Conservation (phyloP, 1,139 yeast species). For the Blastobotrys ciferrii region DNA sequence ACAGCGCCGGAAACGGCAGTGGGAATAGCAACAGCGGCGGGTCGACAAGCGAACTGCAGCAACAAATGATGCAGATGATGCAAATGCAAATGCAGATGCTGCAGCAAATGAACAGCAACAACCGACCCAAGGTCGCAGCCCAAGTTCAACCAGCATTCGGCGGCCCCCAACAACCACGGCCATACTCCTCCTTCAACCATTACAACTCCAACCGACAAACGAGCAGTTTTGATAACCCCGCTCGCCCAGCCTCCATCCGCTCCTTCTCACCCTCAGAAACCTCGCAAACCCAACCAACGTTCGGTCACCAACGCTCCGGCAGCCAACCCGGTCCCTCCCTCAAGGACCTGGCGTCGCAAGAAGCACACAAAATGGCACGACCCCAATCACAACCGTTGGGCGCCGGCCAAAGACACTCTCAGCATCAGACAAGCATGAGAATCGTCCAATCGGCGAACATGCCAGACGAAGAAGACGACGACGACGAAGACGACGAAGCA, state of each 20-base stretch:
- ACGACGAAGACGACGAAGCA: slow-evolving; percentile 37
- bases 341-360: slow-evolving; percentile 17
- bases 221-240: slow-evolving; percentile 11
- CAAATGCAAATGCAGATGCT: slow-evolving; percentile 37
- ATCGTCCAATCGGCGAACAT: slow-evolving; percentile 17
- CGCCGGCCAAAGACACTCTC: background rate
- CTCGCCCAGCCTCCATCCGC: slow-evolving; percentile 28
- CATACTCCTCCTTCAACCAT: background rate
- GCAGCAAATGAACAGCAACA: slow-evolving; percentile 28
- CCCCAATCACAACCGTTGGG: slow-evolving; percentile 16
- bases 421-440: slow-evolving; percentile 15
- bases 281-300: slow-evolving; percentile 15
- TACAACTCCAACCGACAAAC: slow-evolving; percentile 1
- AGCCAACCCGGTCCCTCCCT: slow-evolving; percentile 13
- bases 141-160: background rate
- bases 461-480: slow-evolving; percentile 33
- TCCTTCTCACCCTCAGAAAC: slow-evolving; percentile 28
- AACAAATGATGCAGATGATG: slow-evolving; percentile 37
- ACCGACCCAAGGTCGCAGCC: slow-evolving; percentile 11
- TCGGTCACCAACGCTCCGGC: slow-evolving; percentile 13
- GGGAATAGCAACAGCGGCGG: slow-evolving; percentile 8
- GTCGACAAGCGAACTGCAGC: slow-evolving; percentile 28
- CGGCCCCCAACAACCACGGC: background rate
- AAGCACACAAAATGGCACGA: slow-evolving; percentile 10
- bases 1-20: slow-evolving; percentile 11